phyloP scores from a whole-genome alignment of 805 yeast genomes.

The Kodamaea fukazawae region DNA sequence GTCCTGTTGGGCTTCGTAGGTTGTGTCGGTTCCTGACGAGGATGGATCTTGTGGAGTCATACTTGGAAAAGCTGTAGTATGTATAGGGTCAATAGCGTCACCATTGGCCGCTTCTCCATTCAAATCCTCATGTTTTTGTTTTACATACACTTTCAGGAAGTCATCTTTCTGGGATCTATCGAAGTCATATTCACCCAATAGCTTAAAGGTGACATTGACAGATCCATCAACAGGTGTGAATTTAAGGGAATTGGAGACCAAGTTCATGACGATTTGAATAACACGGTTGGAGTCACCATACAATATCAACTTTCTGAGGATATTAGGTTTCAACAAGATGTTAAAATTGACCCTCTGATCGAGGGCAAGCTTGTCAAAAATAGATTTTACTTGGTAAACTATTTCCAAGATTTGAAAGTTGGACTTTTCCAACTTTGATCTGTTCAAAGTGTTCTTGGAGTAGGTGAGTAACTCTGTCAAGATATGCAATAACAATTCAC shows the following conservation, averaged over 20 bases:
- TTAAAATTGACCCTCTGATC: slow-evolving; percentile 72
- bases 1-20: not conserved
- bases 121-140: not conserved
- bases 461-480: slow-evolving; percentile 88
- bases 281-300: slow-evolving; percentile 90
- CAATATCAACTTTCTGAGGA: slow-evolving; percentile 59
- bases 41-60: not conserved
- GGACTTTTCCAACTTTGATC: slow-evolving; percentile 78
- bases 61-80: too few relatives aligned
- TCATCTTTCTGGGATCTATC: slow-evolving; percentile 39
- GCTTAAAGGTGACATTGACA: slow-evolving; percentile 59
- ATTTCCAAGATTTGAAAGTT: slow-evolving; percentile 79
- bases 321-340: slow-evolving; percentile 61
- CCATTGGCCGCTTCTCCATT: not conserved
- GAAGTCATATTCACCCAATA: slow-evolving; percentile 68
- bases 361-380: slow-evolving; percentile 74
- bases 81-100: not conserved
- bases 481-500: slow-evolving; percentile 84
- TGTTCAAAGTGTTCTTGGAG: slow-evolving; percentile 84
- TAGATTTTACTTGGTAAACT: slow-evolving; percentile 79
- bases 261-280: slow-evolving; percentile 87
- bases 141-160: slow-evolving; percentile 43
- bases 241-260: slow-evolving; percentile 86
- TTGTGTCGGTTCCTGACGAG: not conserved
- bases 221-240: slow-evolving; percentile 89